phyloP scores from a whole-genome alignment of 2,329 filamentous ascomycete species.

The Apiospora kogelbergensis region DNA sequence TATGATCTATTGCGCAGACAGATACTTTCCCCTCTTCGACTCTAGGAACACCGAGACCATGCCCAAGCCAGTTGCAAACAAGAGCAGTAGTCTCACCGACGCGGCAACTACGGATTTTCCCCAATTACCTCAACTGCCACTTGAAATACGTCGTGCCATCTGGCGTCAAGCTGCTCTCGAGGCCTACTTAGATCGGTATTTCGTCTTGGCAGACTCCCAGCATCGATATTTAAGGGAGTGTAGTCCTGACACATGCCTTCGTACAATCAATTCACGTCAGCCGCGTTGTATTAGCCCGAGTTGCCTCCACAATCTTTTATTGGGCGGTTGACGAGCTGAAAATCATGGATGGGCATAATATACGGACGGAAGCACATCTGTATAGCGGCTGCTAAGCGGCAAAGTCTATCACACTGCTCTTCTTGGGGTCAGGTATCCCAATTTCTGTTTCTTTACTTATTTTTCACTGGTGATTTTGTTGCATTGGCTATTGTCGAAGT shows the following conservation, averaged over 20 bases:
- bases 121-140: background rate
- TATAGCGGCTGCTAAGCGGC: no score
- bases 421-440: no score
- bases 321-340: no score
- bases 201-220: background rate
- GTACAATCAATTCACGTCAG: background rate
- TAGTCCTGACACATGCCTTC: no score
- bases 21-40: background rate
- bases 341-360: no score
- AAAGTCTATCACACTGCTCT: no score
- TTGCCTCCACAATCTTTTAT: no score
- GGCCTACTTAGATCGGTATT: background rate
- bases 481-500: no score
- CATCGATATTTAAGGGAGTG: background rate
- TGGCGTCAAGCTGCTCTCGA: background rate
- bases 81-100: background rate
- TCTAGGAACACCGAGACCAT: background rate
- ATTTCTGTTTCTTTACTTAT: no score
- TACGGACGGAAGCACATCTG: no score
- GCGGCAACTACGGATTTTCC: background rate
- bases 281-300: no score
- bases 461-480: no score
- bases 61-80: background rate
- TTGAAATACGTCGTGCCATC: background rate
- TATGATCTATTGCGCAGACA: background rate